phyloP scores from a whole-genome alignment of 176 grass and related monocot species.

The Aegilops speltoides region DNA sequence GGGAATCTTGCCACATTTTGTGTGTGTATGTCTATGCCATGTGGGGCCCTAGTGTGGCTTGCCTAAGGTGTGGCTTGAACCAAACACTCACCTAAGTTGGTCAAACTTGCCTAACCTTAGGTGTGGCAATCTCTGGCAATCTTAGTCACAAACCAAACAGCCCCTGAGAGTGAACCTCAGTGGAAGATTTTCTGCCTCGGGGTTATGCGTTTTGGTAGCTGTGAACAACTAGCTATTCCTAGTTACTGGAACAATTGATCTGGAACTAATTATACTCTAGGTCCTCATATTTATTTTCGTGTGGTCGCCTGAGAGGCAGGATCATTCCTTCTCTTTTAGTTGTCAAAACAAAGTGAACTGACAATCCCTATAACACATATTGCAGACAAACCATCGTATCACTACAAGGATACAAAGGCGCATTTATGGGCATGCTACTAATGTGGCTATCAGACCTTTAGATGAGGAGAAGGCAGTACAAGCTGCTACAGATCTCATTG shows the following conservation, averaged over 20 bases:
- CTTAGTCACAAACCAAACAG: no score
- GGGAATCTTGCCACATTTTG: no score
- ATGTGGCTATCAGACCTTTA: conserved; percentile 80
- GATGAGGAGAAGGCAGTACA: conserved; percentile 94
- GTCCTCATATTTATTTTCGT: background rate
- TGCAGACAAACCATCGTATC: conserved; percentile 73
- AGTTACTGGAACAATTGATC: background rate
- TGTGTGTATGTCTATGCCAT: no score
- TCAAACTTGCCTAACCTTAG: no score
- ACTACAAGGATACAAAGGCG: conserved; percentile 86
- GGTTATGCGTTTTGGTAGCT: background rate
- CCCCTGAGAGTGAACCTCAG: background rate
- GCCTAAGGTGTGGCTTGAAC: no score
- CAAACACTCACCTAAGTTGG: no score
- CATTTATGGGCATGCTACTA: conserved; percentile 70
- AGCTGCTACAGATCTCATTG: conserved; percentile 87
- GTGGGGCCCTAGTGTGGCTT: no score
- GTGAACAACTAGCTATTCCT: background rate
- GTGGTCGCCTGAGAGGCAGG: background rate
- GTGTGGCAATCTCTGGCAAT: no score
- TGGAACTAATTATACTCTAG: background rate
- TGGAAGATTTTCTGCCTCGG: background rate
- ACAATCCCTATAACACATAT: conserved; percentile 1
- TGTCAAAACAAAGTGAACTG: background rate
- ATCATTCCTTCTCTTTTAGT: conserved; percentile 10